Conservation (phyloP, 2,329 filamentous ascomycete species). For the Botrytis paeoniae region DNA sequence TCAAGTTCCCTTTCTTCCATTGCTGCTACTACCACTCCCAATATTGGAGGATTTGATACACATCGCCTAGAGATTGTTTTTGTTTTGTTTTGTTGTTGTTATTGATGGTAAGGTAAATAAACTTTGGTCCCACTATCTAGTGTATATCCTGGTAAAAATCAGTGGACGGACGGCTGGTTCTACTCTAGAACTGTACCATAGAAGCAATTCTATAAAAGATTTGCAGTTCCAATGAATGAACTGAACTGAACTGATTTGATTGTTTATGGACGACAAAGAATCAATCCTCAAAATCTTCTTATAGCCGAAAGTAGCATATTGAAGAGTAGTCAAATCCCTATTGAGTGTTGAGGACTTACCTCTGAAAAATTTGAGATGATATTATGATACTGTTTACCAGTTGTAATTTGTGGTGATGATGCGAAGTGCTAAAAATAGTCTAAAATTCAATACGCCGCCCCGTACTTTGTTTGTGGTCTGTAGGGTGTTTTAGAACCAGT, state of each 20-base stretch:
- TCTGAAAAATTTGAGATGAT: not conserved
- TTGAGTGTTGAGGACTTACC: not conserved
- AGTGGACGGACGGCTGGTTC: not conserved
- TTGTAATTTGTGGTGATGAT: not conserved
- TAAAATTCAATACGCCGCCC: not conserved
- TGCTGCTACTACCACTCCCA: slow-evolving; percentile 1
- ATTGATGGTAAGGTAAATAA: not conserved
- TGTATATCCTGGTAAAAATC: not conserved
- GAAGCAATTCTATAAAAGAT: not conserved
- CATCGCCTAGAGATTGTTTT: not conserved
- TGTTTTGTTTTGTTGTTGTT: not conserved
- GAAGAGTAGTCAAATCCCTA: no score
- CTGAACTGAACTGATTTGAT: not conserved
- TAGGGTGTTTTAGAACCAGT: not conserved
- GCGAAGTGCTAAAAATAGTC: not conserved
- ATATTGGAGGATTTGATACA: not conserved
- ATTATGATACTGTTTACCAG: not conserved
- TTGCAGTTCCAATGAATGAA: not conserved
- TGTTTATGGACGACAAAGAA: no score
- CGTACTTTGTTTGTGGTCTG: no score
- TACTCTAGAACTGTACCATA: not conserved
- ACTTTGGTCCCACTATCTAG: slow-evolving; percentile 4
- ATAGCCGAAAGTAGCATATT: no score
- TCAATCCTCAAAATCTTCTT: no score
- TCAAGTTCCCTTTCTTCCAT: slow-evolving; percentile 8